Conservation (phyloP, 2,329 filamentous ascomycete species). For the Fusarium pseudocircinatum region DNA sequence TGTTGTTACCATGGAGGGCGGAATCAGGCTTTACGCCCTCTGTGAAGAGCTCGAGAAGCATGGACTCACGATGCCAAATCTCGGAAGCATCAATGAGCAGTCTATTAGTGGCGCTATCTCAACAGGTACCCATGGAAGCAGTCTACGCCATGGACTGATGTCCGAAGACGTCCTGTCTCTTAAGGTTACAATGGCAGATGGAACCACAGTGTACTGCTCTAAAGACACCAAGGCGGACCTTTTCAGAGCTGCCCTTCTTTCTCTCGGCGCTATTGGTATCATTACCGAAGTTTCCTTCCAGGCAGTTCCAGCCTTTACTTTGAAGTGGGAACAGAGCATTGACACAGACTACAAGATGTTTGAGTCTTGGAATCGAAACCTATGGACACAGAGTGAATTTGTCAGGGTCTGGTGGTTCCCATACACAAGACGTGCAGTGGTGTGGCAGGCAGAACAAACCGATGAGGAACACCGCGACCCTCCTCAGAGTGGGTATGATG, state of each 20-base stretch:
- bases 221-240: constrained; percentile 77
- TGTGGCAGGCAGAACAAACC: constrained; percentile 89
- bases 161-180: constrained; percentile 80
- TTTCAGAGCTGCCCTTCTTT: constrained; percentile 88
- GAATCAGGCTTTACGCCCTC: constrained; percentile 82
- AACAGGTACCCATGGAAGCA: constrained; percentile 93
- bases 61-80: constrained; percentile 87
- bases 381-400: constrained; percentile 90
- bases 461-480: constrained; percentile 68
- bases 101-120: constrained; percentile 91
- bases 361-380: constrained; percentile 72
- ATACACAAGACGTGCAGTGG: constrained; percentile 85
- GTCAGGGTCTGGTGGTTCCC: constrained; percentile 98
- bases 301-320: constrained; percentile 81
- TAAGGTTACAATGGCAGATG: constrained; percentile 84
- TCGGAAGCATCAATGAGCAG: constrained; percentile 95
- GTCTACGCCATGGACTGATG: constrained; percentile 82
- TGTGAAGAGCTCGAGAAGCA: constrained; percentile 77
- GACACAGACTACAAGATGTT: constrained; percentile 76
- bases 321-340: constrained; percentile 86
- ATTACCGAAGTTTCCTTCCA: constrained; percentile 89
- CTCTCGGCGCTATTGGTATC: constrained; percentile 89
- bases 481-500: constrained; percentile 80
- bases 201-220: constrained; percentile 75
- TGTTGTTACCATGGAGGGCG: constrained; percentile 82